phyloP scores from a whole-genome alignment of 2,329 filamentous ascomycete genomes.

The Calonectria multiphialidica region DNA sequence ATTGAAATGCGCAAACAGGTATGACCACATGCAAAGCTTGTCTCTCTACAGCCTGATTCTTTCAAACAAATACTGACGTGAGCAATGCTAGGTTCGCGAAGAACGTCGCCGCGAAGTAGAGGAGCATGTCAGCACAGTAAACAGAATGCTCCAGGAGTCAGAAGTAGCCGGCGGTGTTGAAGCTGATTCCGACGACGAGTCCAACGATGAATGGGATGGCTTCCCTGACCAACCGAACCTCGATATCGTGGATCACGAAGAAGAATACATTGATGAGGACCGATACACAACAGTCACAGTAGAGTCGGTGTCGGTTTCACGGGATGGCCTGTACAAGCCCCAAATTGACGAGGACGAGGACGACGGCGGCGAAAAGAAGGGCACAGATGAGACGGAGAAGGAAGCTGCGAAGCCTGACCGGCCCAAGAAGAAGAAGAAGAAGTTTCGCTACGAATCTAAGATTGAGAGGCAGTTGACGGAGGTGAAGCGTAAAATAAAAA shows the following conservation, averaged over 20 bases:
- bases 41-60: neutral
- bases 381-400: slow-evolving; percentile 41
- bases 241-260: slow-evolving; percentile 80
- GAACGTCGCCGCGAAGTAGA: slow-evolving; percentile 86
- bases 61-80: slow-evolving; percentile 19
- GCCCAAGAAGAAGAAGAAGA: slow-evolving; percentile 86
- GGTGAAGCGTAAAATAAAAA: slow-evolving; percentile 79
- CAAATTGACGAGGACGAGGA: slow-evolving; percentile 53
- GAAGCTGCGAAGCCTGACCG: slow-evolving; percentile 49
- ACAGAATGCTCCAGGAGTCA: slow-evolving; percentile 75
- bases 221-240: slow-evolving; percentile 65
- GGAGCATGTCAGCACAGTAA: slow-evolving; percentile 83
- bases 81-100: slow-evolving; percentile 76
- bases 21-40: slow-evolving; percentile 37
- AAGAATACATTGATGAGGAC: slow-evolving; percentile 97
- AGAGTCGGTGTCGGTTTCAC: slow-evolving; percentile 85
- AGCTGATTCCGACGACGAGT: slow-evolving; percentile 55
- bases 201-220: slow-evolving; percentile 73
- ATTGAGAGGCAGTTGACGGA: slow-evolving; percentile 81
- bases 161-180: slow-evolving; percentile 55
- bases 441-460: slow-evolving; percentile 94
- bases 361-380: slow-evolving; percentile 39
- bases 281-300: slow-evolving; percentile 95
- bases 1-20: slow-evolving; percentile 83
- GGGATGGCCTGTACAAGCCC: slow-evolving; percentile 75